phyloP scores from a whole-genome alignment of 2,329 filamentous ascomycete species.

The Xylaria sp. region DNA sequence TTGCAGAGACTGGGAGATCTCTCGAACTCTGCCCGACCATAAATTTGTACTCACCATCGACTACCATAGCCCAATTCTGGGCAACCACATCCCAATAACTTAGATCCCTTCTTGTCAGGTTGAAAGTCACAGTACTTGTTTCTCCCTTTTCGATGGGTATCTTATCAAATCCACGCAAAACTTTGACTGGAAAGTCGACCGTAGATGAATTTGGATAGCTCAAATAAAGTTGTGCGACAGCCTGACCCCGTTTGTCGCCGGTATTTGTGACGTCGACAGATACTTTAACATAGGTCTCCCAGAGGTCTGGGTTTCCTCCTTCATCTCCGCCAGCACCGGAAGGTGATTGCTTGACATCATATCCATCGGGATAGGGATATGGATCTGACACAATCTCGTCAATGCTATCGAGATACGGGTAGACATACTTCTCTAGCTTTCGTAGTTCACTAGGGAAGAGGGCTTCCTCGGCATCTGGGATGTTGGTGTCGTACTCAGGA shows the following conservation, averaged over 20 bases:
- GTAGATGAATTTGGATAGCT: slow-evolving; percentile 52
- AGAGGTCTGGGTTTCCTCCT: slow-evolving; percentile 75
- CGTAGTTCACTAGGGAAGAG: slow-evolving; percentile 71
- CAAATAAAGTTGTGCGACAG: slow-evolving; percentile 62
- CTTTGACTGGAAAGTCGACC: slow-evolving; percentile 73
- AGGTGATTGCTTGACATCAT: slow-evolving; percentile 58
- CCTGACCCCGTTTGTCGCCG: slow-evolving; percentile 57
- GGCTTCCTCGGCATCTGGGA: slow-evolving; percentile 66
- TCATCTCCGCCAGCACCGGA: slow-evolving; percentile 77
- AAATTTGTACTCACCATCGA: slow-evolving; percentile 56
- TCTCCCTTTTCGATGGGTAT: slow-evolving; percentile 67
- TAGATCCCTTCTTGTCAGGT: slow-evolving; percentile 73
- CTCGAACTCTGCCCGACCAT: slow-evolving; percentile 53
- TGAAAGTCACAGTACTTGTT: slow-evolving; percentile 64
- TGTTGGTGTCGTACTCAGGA: slow-evolving; percentile 64
- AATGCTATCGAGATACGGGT: slow-evolving; percentile 72
- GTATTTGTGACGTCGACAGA: slow-evolving; percentile 65
- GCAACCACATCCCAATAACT: slow-evolving; percentile 76
- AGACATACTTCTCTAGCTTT: slow-evolving; percentile 76
- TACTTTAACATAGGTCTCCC: slow-evolving; percentile 64
- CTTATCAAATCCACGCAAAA: slow-evolving; percentile 81
- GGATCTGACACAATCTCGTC: slow-evolving; percentile 56
- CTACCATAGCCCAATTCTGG: slow-evolving; percentile 76
- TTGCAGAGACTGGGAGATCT: slow-evolving; percentile 42
- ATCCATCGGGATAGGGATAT: slow-evolving; percentile 67